phyloP scores from a whole-genome alignment of 305 asterid species.

The Plantago coronopus region DNA sequence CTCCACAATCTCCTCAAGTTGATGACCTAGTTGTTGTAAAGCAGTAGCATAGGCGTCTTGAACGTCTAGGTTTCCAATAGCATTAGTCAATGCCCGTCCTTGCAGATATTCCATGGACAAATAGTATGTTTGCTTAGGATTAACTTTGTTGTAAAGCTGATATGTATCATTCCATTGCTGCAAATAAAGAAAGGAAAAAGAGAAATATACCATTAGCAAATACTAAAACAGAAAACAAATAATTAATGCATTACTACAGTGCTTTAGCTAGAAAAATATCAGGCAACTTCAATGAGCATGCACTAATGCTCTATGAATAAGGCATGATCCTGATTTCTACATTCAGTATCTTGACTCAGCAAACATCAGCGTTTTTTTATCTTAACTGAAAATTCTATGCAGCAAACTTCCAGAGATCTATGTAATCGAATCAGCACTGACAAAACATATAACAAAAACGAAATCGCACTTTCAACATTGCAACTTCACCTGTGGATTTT shows the following conservation, averaged over 20 bases:
- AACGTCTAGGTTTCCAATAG: slow-evolving; percentile 84
- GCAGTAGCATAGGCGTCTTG: slow-evolving; percentile 88
- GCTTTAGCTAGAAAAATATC: too few relatives aligned
- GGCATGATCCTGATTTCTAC: not conserved
- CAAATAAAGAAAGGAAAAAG: slow-evolving; percentile 4
- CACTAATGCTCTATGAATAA: not conserved
- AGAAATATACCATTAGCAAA: slow-evolving; percentile 15
- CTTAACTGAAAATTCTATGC: not conserved
- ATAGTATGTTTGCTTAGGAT: slow-evolving; percentile 97
- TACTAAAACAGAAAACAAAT: slow-evolving; percentile 4
- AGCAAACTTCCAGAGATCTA: not conserved
- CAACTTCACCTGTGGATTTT: not conserved
- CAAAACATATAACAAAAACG: not conserved
- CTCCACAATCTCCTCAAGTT: slow-evolving; percentile 80
- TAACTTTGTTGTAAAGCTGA: slow-evolving; percentile 72
- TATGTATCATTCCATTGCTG: slow-evolving; percentile 99
- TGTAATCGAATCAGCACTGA: not conserved
- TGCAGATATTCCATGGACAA: slow-evolving; percentile 98
- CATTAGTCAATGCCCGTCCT: slow-evolving; percentile 97
- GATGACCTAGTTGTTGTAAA: slow-evolving; percentile 76
- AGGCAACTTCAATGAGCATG: not conserved
- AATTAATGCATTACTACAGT: slow-evolving; percentile 16
- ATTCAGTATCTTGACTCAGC: not conserved
- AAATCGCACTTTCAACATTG: not conserved
- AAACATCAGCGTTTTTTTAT: not conserved